Evolutionary conservation across 805 yeast genomes (phyloP).

Genomic region (Saccharomycopsis malanga): DNA sequence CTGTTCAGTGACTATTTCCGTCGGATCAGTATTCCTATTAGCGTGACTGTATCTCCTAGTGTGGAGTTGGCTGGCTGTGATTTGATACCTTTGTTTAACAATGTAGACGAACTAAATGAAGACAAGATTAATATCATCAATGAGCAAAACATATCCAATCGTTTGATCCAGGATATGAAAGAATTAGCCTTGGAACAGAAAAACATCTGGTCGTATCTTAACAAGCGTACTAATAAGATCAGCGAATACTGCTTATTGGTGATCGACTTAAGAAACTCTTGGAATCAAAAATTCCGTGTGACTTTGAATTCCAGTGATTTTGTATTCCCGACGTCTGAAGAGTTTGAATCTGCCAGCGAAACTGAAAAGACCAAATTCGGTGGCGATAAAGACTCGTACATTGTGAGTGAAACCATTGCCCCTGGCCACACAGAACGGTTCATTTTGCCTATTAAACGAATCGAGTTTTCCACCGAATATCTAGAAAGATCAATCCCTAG

Average conservation of each 20-base stretch:
- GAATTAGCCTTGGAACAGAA: slow-evolving; percentile 19
- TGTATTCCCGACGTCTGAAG: slow-evolving; percentile 24
- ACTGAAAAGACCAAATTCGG: slow-evolving; percentile 21
- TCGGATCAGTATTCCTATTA: slow-evolving; percentile 58
- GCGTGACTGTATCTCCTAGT: slow-evolving; percentile 63
- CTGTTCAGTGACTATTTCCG: slow-evolving; percentile 37
- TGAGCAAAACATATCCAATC: slow-evolving; percentile 25
- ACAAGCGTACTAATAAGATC: slow-evolving; percentile 29
- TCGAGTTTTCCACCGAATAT: slow-evolving; percentile 36
- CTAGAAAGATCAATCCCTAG: slow-evolving; percentile 60
- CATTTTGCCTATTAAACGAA: slow-evolving; percentile 61
- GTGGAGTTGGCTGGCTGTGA: slow-evolving; percentile 73
- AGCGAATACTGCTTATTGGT: slow-evolving; percentile 57
- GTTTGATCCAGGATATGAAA: slow-evolving; percentile 9
- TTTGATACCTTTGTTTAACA: slow-evolving; percentile 48
- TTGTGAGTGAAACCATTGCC: slow-evolving; percentile 29
- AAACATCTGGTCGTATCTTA: slow-evolving; percentile 24
- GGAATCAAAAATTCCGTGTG: slow-evolving; percentile 51
- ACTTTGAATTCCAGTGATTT: slow-evolving; percentile 24
- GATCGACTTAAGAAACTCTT: slow-evolving; percentile 74
- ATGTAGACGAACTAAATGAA: slow-evolving; percentile 23
- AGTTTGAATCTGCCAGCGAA: slow-evolving; percentile 29
- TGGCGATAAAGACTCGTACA: slow-evolving; percentile 10
- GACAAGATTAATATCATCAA: slow-evolving; percentile 25
- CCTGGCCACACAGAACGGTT: slow-evolving; percentile 49